Evolutionary conservation across 2,329 filamentous ascomycete genomes (phyloP).

Genomic region (Colletotrichum sp.): DNA sequence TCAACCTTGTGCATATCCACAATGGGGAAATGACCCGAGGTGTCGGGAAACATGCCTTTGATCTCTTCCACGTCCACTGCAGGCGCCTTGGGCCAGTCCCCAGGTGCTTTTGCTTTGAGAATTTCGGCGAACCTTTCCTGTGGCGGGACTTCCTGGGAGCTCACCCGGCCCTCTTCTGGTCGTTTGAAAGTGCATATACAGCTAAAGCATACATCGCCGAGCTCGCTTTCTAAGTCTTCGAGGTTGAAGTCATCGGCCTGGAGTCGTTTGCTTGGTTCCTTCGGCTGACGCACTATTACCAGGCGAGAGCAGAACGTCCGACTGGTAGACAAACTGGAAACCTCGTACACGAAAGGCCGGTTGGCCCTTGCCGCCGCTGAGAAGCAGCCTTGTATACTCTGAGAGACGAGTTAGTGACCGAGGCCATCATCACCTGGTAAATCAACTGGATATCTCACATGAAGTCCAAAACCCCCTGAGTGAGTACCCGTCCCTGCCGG

Average conservation of each 20-base stretch:
- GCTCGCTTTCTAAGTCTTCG: constrained; percentile 41
- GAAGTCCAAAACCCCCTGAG: constrained; percentile 34
- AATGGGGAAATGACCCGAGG: constrained; percentile 50
- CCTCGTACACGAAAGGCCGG: constrained; percentile 58
- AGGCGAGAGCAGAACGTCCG: constrained; percentile 54
- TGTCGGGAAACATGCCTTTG: constrained; percentile 37
- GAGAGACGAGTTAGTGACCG: background rate
- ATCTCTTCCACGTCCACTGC: constrained; percentile 49
- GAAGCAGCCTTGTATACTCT: constrained; percentile 64
- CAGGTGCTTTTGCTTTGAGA: constrained; percentile 37
- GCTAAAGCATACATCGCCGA: constrained; percentile 52
- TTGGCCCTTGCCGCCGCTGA: constrained; percentile 50
- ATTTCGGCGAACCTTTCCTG: constrained; percentile 49
- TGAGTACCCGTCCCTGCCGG: background rate
- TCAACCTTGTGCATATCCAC: constrained; percentile 62
- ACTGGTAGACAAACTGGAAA: constrained; percentile 47
- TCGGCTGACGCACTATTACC: constrained; percentile 46
- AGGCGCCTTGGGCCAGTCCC: constrained; percentile 50
- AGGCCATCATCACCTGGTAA: too few relatives aligned
- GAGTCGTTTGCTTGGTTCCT: background rate
- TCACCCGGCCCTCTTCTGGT: constrained; percentile 37
- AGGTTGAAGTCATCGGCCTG: constrained; percentile 5
- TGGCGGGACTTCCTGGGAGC: constrained; percentile 43
- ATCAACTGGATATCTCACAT: constrained; percentile 33
- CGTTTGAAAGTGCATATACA: constrained; percentile 59